phyloP scores from a whole-genome alignment of 352 stramenopile genomes.

The Globisporangium nagaii region DNA sequence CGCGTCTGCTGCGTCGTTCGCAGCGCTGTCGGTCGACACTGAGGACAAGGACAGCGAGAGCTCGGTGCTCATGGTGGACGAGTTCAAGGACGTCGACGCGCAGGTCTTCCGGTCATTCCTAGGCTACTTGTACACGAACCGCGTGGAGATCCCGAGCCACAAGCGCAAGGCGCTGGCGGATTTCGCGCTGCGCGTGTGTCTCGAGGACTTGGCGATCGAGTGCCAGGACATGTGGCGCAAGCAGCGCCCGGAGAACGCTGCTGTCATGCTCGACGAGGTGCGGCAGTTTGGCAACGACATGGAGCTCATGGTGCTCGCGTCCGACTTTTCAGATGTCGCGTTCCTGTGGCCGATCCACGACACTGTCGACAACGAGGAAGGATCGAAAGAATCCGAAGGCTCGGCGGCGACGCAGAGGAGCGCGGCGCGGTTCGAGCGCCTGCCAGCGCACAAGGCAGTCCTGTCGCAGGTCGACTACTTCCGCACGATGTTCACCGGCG shows the following conservation, averaged over 20 bases:
- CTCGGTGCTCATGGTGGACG: conserved; percentile 29
- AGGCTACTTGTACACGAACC: conserved; percentile 65
- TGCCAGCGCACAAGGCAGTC: conserved; percentile 68
- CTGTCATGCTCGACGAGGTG: conserved; percentile 16
- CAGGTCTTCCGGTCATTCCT: conserved; percentile 65
- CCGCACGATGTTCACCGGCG: conserved; percentile 74
- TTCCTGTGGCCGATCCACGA: conserved; percentile 64
- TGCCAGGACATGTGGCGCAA: conserved; percentile 60
- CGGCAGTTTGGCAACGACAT: conserved; percentile 55
- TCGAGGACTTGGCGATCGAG: conserved; percentile 35
- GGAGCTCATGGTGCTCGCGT: conserved; percentile 34
- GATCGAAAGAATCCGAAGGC: background rate
- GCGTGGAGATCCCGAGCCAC: conserved; percentile 53
- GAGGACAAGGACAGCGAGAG: conserved; percentile 3
- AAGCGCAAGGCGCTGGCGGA: conserved; percentile 47
- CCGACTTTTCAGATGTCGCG: conserved; percentile 53
- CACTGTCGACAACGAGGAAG: conserved; percentile 17
- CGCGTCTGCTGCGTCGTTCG: background rate
- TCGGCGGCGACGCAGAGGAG: too few relatives aligned
- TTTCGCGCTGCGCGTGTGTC: conserved; percentile 51
- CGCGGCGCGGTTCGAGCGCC: conserved; percentile 19
- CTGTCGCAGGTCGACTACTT: conserved; percentile 80
- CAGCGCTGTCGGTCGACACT: background rate
- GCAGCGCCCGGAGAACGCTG: conserved; percentile 4
- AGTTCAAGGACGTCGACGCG: conserved; percentile 51